These are phyloP conservation scores for Globisporangium lucens DNA, from an alignment of 352 stramenopile genomes.

Conservation along the genomic window DNA sequence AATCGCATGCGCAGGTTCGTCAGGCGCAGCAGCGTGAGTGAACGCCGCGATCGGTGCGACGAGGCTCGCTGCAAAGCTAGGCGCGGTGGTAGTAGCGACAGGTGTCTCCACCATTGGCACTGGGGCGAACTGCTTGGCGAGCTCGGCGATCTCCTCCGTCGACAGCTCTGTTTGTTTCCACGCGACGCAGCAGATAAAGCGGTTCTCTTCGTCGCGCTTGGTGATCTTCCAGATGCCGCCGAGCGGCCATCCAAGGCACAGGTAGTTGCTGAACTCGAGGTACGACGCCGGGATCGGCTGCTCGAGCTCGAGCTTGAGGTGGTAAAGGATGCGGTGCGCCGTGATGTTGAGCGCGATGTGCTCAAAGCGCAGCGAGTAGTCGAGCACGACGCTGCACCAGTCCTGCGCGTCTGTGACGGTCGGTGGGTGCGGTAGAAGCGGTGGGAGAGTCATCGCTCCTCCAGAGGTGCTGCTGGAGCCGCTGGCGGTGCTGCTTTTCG, in stretches of 20 bases:
- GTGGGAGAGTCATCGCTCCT: not conserved
- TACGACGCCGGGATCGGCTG: conserved; percentile 31
- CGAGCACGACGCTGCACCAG: conserved; percentile 42
- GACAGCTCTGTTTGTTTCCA: conserved; percentile 52
- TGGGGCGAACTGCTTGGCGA: conserved; percentile 31
- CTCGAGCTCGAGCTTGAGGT: conserved; percentile 40
- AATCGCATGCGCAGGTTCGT: not conserved
- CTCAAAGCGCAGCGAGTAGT: conserved; percentile 38
- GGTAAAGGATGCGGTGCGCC: conserved; percentile 44
- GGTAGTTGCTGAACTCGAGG: conserved; percentile 33
- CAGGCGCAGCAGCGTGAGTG: not conserved
- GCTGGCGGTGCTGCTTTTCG: not conserved
- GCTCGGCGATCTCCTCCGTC: conserved; percentile 31
- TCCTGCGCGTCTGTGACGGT: conserved; percentile 26
- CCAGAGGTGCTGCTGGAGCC: not conserved
- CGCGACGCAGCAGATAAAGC: conserved; percentile 33
- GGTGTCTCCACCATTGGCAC: not conserved
- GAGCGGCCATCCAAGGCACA: conserved; percentile 47
- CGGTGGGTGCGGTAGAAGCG: not conserved
- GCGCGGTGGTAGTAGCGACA: not conserved
- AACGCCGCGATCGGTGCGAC: not conserved
- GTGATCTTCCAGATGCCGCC: conserved; percentile 57
- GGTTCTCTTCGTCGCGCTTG: conserved; percentile 25
- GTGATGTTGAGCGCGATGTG: conserved; percentile 45
- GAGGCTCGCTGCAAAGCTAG: not conserved